Evolutionary conservation across 2,329 filamentous ascomycete genomes (phyloP), one percentile per base, ranked within the genome.

Genomic region (Spiromastix sp.): DNA sequence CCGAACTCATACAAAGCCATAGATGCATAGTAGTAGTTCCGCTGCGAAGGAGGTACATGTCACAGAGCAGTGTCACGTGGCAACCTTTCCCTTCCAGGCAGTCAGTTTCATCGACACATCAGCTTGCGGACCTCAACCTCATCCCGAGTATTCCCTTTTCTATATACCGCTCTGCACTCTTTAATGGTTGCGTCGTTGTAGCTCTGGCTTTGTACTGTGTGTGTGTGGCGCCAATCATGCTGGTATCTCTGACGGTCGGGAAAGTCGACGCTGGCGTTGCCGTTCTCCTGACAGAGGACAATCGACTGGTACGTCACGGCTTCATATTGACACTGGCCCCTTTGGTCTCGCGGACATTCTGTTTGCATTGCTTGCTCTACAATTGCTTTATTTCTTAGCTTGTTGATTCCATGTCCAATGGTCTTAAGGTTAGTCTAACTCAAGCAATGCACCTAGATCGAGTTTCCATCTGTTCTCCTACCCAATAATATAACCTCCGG

Each of bases 181-280:
- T n/a, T n/a, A n/a, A n/a, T n/a, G n/a, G n/a, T n/a, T n/a, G n/a
- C n/a, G n/a, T n/a, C n/a, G n/a, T n/a, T n/a, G n/a, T n/a, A n/a
- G n/a, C n/a, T n/a, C n/a, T n/a, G n/a, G n/a, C n/a, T n/a, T n/a
- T n/a, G n/a, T n/a, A n/a, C n/a, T n/a, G n/a, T n/a, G n/a, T n/a
- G n/a, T n/a, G n/a, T n/a, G n/a, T n/a, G n/a, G n/a, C n/a, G 21
- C 18, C 26, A 47, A 72, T 58, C 33, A 96, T 98, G 91, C 74
- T 96, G 55, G 85, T 98, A 64, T 96, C 91, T 48, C 74, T 98
- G 57, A 96, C 89, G 33, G 91, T 98, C 63, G 91, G 91, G 70
- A 98, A 98, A 70, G 91, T 98, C 64, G 91, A 98, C 64, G 91
- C 91, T 53, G 91, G 91, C 64, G 89, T 98, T 57, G 93, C 91